Percentiles rank a stretch among this genome's conserved stretches.
Conservation (phyloP, 352 stramenopile species). For the Thraustochytrium sp. region DNA sequence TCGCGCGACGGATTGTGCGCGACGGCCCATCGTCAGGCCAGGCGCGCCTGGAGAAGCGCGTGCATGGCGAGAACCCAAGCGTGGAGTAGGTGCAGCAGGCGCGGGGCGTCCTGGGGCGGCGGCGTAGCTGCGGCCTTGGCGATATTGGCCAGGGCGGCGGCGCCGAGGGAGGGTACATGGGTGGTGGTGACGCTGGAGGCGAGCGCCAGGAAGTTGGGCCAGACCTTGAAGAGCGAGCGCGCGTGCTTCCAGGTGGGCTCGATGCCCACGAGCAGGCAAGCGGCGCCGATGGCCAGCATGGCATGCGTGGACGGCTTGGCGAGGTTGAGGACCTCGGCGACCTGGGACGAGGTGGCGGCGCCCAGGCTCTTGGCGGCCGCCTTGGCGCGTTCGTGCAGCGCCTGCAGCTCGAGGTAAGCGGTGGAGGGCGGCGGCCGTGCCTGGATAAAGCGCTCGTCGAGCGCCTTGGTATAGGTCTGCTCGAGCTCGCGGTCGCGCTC, state of each 20-base stretch:
- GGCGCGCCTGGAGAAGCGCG: too few species aligned
- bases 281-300: background rate
- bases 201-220: background rate
- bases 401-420: background rate
- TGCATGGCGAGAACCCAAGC: too few species aligned
- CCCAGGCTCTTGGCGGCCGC: background rate
- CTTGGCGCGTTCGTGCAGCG: background rate
- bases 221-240: background rate
- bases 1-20: too few species aligned
- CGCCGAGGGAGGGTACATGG: background rate
- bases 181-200: constrained; percentile 3
- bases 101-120: too few species aligned
- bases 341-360: background rate
- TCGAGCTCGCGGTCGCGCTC: background rate
- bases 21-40: too few species aligned
- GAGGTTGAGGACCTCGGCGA: constrained; percentile 6
- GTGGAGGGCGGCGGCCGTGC: background rate
- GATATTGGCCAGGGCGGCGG: background rate
- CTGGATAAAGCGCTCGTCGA: background rate
- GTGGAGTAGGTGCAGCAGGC: too few species aligned
- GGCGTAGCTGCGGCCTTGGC: background rate
- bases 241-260: constrained; percentile 3
- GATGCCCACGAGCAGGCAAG: background rate
- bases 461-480: background rate
- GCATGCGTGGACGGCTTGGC: background rate